Evolutionary conservation across 306 rosid species (phyloP).

Genomic region (Mucuna pruriens): DNA sequence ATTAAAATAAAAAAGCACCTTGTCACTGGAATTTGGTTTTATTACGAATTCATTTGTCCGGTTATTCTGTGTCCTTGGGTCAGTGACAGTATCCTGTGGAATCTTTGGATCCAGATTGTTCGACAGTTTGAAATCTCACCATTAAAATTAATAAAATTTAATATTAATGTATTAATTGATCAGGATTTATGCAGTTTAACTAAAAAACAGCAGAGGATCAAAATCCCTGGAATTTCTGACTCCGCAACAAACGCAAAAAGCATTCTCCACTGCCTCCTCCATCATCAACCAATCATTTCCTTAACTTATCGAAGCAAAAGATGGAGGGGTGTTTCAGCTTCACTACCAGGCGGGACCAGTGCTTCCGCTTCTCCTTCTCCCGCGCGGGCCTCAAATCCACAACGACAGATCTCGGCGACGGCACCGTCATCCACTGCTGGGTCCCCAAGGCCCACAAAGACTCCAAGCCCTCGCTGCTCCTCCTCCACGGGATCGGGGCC

Average conservation of each 20-base stretch:
- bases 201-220: no score
- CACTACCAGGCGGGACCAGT: conserved; percentile 50
- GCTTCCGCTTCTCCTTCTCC: conserved; percentile 65
- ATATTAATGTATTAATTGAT: no score
- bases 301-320: no score
- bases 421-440: conserved; percentile 91
- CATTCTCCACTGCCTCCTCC: neutral
- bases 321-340: conserved; percentile 65
- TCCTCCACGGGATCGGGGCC: conserved; percentile 89
- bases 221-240: no score
- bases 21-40: no score
- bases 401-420: conserved; percentile 79
- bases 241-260: neutral
- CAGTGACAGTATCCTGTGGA: no score
- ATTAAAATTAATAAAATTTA: no score
- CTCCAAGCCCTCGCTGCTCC: conserved; percentile 66
- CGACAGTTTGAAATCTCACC: no score
- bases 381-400: conserved; percentile 68
- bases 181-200: no score
- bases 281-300: neutral
- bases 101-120: no score
- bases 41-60: neutral
- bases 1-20: no score
- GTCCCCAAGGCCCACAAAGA: conserved; percentile 52
- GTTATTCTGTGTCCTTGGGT: neutral